phyloP scores from a whole-genome alignment of 805 yeast genomes.

The Saturnispora kantuleensis region DNA sequence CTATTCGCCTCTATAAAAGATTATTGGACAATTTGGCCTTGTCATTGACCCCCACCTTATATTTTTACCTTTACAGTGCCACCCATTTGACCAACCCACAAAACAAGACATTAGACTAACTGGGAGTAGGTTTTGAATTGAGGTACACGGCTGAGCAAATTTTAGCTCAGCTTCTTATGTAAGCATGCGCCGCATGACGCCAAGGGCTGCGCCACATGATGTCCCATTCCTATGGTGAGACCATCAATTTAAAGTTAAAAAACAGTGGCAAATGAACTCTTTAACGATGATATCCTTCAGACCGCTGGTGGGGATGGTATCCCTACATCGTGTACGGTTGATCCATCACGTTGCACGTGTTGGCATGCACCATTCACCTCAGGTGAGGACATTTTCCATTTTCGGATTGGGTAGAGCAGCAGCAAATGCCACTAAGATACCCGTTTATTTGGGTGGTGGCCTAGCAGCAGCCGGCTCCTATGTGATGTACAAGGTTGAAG shows the following conservation, averaged over 20 bases:
- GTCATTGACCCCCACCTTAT: too few species aligned
- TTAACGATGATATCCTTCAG: background rate
- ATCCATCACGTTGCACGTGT: background rate
- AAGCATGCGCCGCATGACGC: too few species aligned
- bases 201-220: too few species aligned
- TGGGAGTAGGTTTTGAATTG: too few species aligned
- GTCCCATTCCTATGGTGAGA: too few species aligned
- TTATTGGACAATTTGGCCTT: slow-evolving; percentile 25
- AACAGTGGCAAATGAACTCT: background rate
- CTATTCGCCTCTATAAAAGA: slow-evolving; percentile 55
- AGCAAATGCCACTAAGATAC: slow-evolving; percentile 47
- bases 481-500: slow-evolving; percentile 84
- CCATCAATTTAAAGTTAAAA: background rate
- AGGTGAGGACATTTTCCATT: slow-evolving; percentile 21
- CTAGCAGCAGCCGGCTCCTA: slow-evolving; percentile 92
- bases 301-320: slow-evolving; percentile 1
- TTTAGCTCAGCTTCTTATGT: too few species aligned
- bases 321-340: slow-evolving; percentile 5
- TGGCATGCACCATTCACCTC: too few species aligned
- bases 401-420: slow-evolving; percentile 43
- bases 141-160: too few species aligned
- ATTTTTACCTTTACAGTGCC: too few species aligned
- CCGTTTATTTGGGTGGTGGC: slow-evolving; percentile 83
- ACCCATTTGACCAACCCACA: too few species aligned
- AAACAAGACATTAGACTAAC: too few species aligned